phyloP scores from a whole-genome alignment of 352 stramenopile species.

The Globisporangium megalacanthum region DNA sequence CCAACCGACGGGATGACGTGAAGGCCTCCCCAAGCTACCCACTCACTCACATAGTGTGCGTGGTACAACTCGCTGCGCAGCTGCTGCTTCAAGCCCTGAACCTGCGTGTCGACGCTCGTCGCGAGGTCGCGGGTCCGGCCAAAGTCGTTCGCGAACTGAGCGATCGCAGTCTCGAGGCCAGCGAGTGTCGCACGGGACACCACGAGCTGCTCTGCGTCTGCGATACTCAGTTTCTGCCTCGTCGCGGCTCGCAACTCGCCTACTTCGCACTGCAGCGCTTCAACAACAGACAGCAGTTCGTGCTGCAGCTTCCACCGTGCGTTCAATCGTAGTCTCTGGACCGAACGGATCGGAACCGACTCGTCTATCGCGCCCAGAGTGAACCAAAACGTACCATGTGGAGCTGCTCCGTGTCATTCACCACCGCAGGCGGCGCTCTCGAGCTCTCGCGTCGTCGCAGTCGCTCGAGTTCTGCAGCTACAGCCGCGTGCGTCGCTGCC shows the following conservation, averaged over 20 bases:
- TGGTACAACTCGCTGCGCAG: conserved; percentile 69
- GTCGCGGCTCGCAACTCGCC: conserved; percentile 18
- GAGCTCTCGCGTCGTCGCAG: conserved; percentile 10
- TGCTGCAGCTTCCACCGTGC: conserved; percentile 14
- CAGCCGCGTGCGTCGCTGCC: conserved; percentile 20
- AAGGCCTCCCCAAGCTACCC: conserved; percentile 9
- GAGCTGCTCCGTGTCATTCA: conserved; percentile 25
- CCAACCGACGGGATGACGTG: background rate
- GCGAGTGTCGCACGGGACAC: conserved; percentile 24
- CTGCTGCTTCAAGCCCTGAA: conserved; percentile 41
- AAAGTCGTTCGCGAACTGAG: conserved; percentile 23
- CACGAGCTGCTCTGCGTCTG: conserved; percentile 25
- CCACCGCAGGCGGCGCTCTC: conserved; percentile 17
- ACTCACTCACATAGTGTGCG: conserved; percentile 64
- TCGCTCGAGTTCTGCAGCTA: conserved; percentile 16
- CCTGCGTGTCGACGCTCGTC: conserved; percentile 25
- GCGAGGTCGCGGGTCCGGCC: conserved; percentile 19
- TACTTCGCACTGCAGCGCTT: conserved; percentile 39
- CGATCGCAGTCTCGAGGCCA: conserved; percentile 16
- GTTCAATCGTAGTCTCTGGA: background rate
- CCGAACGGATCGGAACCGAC: too few relatives aligned
- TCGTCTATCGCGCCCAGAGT: background rate
- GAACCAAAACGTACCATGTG: conserved; percentile 25
- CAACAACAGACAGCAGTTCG: conserved; percentile 33
- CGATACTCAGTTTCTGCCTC: conserved; percentile 28